Conservation (phyloP, 164 flowering plant genomes). For the Chloranthus sessilifolius region DNA sequence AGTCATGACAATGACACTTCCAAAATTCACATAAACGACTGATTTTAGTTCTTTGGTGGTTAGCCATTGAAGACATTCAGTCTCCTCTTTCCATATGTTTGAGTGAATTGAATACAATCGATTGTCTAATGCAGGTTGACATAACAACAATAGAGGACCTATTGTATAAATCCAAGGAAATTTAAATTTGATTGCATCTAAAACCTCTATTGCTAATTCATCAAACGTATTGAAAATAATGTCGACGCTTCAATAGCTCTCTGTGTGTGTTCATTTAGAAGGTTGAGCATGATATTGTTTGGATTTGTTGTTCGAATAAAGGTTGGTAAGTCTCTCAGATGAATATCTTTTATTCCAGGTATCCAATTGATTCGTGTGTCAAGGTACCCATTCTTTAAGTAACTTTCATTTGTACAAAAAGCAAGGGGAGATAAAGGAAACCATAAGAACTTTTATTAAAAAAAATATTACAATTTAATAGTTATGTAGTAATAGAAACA, state of each 20-base stretch:
- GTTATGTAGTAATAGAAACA: too few species aligned
- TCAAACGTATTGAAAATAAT: constrained; percentile 27
- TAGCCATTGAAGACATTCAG: constrained; percentile 2
- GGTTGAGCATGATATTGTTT: constrained; percentile 26
- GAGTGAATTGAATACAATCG: constrained; percentile 3
- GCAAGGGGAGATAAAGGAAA: too few species aligned
- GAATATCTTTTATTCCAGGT: constrained; percentile 30
- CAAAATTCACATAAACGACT: constrained; percentile 4
- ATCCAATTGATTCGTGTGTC: constrained; percentile 36
- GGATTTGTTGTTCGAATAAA: constrained; percentile 27
- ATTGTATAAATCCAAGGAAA: constrained; percentile 6
- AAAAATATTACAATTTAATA: too few species aligned
- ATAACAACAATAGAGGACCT: constrained; percentile 7
- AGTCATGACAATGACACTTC: constrained; percentile 3
- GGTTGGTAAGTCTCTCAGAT: constrained; percentile 34
- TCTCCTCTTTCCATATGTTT: constrained; percentile 11
- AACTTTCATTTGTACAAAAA: constrained; percentile 25
- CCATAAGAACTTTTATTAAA: too few species aligned
- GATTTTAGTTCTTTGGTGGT: not conserved
- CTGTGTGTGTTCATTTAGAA: constrained; percentile 16
- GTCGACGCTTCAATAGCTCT: constrained; percentile 19
- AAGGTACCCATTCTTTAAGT: constrained; percentile 28
- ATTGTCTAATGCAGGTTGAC: not conserved
- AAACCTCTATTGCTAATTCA: constrained; percentile 15
- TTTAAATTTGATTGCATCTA: not conserved